Evolutionary conservation across 768 basidiomycete species (phyloP), one percentile per base, ranked within the genome.

Genomic region (Kwoniella botswanensis): DNA sequence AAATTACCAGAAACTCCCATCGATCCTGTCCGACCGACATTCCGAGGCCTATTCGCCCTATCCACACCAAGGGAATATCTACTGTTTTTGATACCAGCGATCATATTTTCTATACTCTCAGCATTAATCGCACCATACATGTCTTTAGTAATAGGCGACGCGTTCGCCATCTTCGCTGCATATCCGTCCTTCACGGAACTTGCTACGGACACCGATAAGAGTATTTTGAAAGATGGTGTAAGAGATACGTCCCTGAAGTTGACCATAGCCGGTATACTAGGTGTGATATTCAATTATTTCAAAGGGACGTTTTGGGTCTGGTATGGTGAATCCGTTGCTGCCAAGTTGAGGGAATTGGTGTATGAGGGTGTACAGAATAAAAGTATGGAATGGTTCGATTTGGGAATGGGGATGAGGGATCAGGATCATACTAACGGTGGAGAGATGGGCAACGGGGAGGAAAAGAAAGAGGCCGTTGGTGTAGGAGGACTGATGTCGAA

Each of bases 401-500:
- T 88, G 52, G 90, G 92, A 67, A 90, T 91, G 87, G 86, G 86
- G 3, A 74, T 83, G 67, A 75, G 71, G n/a, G 77, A 76, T 10
- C 76, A 75, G 3, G 72, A 71, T 10, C 35, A 35, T 35, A 35
- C 7, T 35, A 1, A 35, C 35, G 75, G 41, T 43, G 41, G 21
- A 21, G 59, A 46, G 18, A 15, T 17, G 12, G 21, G 18, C n/a
- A 72, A 29, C 65, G 53, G 29, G 75, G 80, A 74, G 24, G 86
- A 86, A 50, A 82, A 86, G 24, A 85, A 87, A 53, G 87, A 88
- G 26, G 87, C 88, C 50, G 85, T 90, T 11, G 92, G 93, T 71
- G 93, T 93, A 61, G 93, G 91, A 70, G 94, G 94, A 22, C 86
- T 97, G 55, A 95, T 96, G 94, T 90, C 93, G 65, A 92, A 93